Evolutionary conservation across 345 rosid species (phyloP).

Genomic region (Hibiscus trionum): DNA sequence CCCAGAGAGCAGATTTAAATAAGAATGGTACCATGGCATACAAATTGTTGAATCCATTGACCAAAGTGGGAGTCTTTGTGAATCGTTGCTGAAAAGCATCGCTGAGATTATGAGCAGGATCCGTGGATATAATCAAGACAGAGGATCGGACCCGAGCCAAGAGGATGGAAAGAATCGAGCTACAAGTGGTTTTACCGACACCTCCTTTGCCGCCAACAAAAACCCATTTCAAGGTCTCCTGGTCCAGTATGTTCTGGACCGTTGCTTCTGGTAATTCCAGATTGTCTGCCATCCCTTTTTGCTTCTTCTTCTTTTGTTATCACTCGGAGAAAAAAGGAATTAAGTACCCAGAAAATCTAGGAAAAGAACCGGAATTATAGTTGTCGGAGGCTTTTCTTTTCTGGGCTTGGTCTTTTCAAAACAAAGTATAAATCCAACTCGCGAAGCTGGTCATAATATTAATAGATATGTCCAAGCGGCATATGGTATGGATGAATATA

Average conservation of each 20-base stretch:
- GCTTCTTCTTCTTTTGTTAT: not conserved
- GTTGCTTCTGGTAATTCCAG: conserved; percentile 60
- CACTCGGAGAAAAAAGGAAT: not conserved
- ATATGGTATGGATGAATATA: not conserved
- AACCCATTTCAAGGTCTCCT: conserved; percentile 89
- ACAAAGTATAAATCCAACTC: not conserved
- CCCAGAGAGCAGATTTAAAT: not conserved
- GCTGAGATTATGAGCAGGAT: conserved; percentile 99
- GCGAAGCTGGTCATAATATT: not conserved
- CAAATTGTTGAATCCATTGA: conserved; percentile 86
- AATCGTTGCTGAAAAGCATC: conserved; percentile 97
- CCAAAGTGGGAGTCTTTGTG: conserved; percentile 79
- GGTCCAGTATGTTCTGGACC: conserved; percentile 71
- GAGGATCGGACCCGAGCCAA: conserved; percentile 77
- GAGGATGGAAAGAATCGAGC: conserved; percentile 79
- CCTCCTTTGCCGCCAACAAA: conserved; percentile 99
- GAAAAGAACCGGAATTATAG: not conserved
- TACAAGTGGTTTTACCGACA: conserved; percentile 96
- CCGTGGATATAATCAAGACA: conserved; percentile 95
- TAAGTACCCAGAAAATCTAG: not conserved
- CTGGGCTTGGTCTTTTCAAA: not conserved
- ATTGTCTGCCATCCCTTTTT: conserved; percentile 6
- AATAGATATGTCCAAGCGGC: not conserved
- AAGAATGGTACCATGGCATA: conserved; percentile 70
- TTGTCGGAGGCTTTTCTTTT: not conserved